phyloP scores from a whole-genome alignment of 2,329 filamentous ascomycete genomes.

The Apiospora sp. region DNA sequence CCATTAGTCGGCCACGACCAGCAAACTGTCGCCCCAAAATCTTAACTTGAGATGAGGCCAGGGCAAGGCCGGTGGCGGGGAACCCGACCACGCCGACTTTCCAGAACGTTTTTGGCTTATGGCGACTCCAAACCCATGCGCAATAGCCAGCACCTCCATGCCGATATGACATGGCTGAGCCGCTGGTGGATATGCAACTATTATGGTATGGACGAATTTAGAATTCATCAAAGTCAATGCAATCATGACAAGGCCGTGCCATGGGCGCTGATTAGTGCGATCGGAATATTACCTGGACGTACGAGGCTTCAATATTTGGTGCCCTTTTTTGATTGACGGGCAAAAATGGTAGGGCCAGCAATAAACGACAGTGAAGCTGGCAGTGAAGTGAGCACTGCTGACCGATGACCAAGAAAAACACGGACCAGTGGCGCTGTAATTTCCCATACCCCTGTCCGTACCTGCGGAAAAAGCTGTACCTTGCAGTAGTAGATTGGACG shows the following conservation, averaged over 20 bases:
- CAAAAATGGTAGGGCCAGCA: background rate
- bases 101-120: constrained; percentile 5
- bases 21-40: background rate
- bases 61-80: background rate
- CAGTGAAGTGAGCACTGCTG: background rate
- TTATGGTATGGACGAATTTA: background rate
- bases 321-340: background rate
- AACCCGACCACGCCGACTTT: background rate
- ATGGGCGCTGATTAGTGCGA: background rate
- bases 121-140: background rate
- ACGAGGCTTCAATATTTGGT: constrained; percentile 2
- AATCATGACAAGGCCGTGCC: background rate
- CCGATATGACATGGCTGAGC: constrained; percentile 6
- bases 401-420: constrained; percentile 22
- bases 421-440: constrained; percentile 29
- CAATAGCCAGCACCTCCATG: constrained; percentile 1
- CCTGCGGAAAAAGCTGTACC: constrained; percentile 20
- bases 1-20: background rate
- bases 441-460: constrained; percentile 20
- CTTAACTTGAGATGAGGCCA: background rate
- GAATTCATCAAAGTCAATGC: constrained; percentile 7
- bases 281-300: background rate
- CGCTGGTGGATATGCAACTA: background rate
- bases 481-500: constrained; percentile 27
- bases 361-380: background rate